Evolutionary conservation across 2,329 filamentous ascomycete species (phyloP).

Genomic region (Claviceps spartinae): DNA sequence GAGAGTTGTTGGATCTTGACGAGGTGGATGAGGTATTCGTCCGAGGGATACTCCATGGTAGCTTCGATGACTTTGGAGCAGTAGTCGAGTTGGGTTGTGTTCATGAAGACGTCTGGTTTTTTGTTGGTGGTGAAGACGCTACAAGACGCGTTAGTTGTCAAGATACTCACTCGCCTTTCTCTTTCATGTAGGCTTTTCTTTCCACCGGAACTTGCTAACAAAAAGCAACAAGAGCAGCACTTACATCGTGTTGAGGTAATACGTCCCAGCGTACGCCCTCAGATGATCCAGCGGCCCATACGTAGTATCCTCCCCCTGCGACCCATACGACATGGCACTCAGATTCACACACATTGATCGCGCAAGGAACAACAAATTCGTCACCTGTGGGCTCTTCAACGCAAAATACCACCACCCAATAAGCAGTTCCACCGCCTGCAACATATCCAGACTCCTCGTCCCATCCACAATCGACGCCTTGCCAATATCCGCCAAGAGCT

Average conservation of each 20-base stretch:
- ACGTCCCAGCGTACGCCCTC: constrained; percentile 34
- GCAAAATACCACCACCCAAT: constrained; percentile 36
- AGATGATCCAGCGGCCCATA: constrained; percentile 27
- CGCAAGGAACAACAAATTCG: constrained; percentile 34
- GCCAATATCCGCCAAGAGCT: constrained; percentile 29
- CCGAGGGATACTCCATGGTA: constrained; percentile 28
- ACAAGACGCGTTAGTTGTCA: neutral
- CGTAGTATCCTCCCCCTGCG: constrained; percentile 14
- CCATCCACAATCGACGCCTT: constrained; percentile 27
- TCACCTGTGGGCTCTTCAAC: constrained; percentile 35
- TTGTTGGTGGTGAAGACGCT: constrained; percentile 33
- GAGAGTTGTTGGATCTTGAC: constrained; percentile 34
- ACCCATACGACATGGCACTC: constrained; percentile 16
- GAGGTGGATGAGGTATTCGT: constrained; percentile 30
- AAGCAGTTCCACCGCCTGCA: constrained; percentile 32
- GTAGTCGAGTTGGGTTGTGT: constrained; percentile 27
- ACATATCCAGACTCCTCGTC: constrained; percentile 30
- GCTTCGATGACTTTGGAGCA: constrained; percentile 29
- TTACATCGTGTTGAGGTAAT: constrained; percentile 36
- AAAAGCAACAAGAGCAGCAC: constrained; percentile 8
- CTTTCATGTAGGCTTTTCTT: too few relatives aligned
- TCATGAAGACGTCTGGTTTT: constrained; percentile 34
- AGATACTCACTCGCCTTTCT: too few relatives aligned
- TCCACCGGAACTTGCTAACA: neutral
- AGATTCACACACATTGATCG: constrained; percentile 32